Evolutionary conservation across 768 basidiomycete genomes (phyloP).

Genomic region (Tricholoma sp.): DNA sequence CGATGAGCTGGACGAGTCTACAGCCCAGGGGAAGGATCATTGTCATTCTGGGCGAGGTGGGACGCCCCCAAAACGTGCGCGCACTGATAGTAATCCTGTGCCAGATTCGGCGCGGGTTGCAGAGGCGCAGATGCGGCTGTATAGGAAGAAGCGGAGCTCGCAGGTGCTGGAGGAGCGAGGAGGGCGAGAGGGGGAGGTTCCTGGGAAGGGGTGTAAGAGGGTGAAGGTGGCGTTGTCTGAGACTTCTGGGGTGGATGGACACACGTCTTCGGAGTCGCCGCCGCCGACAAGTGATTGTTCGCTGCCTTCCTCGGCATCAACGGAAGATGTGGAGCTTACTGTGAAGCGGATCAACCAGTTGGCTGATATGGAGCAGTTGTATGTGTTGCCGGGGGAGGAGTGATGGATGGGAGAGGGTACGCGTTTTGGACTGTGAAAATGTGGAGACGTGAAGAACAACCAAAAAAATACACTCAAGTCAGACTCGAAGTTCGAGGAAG

Average conservation of each 20-base stretch:
- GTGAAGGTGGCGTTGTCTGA: slow-evolving; percentile 7
- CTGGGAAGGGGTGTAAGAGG: slow-evolving; percentile 3
- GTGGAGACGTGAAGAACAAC: no score
- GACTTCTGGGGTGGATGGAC: background rate
- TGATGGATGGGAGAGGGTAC: background rate
- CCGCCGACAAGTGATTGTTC: slow-evolving; percentile 5
- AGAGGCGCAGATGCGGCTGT: slow-evolving; percentile 19
- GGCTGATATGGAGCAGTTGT: background rate
- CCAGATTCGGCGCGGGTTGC: slow-evolving; percentile 5
- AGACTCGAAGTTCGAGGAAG: no score
- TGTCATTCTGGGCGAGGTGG: slow-evolving; percentile 16
- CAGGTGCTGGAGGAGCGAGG: slow-evolving; percentile 40
- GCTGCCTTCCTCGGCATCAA: background rate
- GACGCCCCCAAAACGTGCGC: slow-evolving; percentile 29
- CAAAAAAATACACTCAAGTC: background rate
- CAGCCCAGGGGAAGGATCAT: slow-evolving; percentile 13
- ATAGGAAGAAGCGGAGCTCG: slow-evolving; percentile 45
- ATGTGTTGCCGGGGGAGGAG: background rate
- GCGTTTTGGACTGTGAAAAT: no score
- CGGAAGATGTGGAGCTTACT: background rate
- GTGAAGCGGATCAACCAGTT: background rate
- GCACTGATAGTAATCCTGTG: slow-evolving; percentile 9
- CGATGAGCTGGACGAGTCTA: slow-evolving; percentile 29
- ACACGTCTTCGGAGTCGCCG: slow-evolving; percentile 1
- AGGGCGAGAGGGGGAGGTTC: background rate